A percentile compares a stretch with the other conserved stretches of the same genome.
These are phyloP conservation scores for Candida glucosophila DNA, from an alignment of 1,139 yeast genomes.

Conservation along the genomic window DNA sequence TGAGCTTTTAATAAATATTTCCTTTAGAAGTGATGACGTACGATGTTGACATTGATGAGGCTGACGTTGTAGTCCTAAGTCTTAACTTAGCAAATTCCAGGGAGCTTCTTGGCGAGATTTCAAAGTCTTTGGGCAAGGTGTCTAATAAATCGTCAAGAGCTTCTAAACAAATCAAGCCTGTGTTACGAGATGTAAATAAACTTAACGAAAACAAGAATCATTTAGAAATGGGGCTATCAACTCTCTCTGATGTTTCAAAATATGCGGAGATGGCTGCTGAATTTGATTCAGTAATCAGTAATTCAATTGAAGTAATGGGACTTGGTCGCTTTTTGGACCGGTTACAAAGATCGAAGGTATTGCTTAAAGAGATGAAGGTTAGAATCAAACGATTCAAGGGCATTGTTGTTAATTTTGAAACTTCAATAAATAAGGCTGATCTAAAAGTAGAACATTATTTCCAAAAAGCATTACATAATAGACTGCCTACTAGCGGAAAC, in stretches of 20 bases:
- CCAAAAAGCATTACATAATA: conserved; percentile 11
- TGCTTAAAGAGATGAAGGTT: conserved; percentile 28
- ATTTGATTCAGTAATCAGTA: conserved; percentile 36
- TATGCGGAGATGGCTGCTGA: conserved; percentile 54
- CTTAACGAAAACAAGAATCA: conserved; percentile 49
- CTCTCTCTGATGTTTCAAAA: conserved; percentile 57
- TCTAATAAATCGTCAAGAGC: conserved; percentile 55
- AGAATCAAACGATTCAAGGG: conserved; percentile 41
- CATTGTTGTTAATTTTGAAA: conserved; percentile 37
- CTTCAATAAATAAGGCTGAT: conserved; percentile 38
- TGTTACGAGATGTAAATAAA: conserved; percentile 53
- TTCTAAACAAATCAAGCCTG: conserved; percentile 60
- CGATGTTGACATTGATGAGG: conserved; percentile 60
- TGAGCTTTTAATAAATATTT: no score
- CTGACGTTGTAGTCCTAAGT: conserved; percentile 75
- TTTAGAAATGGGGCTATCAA: conserved; percentile 50
- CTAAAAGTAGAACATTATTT: conserved; percentile 29
- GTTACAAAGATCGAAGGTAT: conserved; percentile 22
- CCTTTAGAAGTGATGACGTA: conserved; percentile 9
- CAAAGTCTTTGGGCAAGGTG: conserved; percentile 46
- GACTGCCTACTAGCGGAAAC: conserved; percentile 5
- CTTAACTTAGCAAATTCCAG: conserved; percentile 60
- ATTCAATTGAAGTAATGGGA: conserved; percentile 32
- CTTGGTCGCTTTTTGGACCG: conserved; percentile 28
- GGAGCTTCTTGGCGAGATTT: conserved; percentile 47